phyloP scores from a whole-genome alignment of 257 asterid genomes.

The Cynanchum wilfordii region DNA sequence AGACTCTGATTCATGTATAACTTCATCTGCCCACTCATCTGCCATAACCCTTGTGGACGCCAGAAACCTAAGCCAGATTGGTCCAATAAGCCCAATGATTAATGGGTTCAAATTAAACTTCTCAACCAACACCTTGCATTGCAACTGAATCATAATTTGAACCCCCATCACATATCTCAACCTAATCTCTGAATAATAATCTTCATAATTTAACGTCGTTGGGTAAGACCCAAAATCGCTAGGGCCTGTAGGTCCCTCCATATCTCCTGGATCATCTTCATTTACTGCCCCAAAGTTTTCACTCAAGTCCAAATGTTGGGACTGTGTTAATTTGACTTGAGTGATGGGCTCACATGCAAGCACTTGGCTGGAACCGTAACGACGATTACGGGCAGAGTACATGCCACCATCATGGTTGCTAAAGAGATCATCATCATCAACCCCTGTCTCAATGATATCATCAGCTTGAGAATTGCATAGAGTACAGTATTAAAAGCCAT shows the following conservation, averaged over 20 bases:
- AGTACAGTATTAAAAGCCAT: constrained; percentile 54
- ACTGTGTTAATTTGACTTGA: constrained; percentile 29
- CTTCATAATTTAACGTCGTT: constrained; percentile 33
- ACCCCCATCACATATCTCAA: constrained; percentile 57
- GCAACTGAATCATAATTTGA: constrained; percentile 74
- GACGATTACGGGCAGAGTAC: constrained; percentile 32
- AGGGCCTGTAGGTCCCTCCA: constrained; percentile 45
- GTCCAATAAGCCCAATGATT: constrained; percentile 56
- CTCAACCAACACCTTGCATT: constrained; percentile 70
- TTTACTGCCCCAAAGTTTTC: constrained; percentile 15
- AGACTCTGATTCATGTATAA: constrained; percentile 52
- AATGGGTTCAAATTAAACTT: constrained; percentile 57
- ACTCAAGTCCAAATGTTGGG: constrained; percentile 36
- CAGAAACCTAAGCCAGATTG: constrained; percentile 62
- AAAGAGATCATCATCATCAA: constrained; percentile 45
- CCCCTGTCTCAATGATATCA: constrained; percentile 41
- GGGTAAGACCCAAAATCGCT: constrained; percentile 47
- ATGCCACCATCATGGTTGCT: constrained; percentile 18
- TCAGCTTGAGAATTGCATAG: constrained; percentile 53
- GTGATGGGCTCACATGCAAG: constrained; percentile 34
- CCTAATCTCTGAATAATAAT: constrained; percentile 47
- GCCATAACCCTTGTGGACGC: constrained; percentile 48
- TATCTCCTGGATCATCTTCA: constrained; percentile 31
- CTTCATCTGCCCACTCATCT: constrained; percentile 73
- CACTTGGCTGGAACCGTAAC: constrained; percentile 23